phyloP scores from a whole-genome alignment of 352 stramenopile species.

The Phytophthora boehmeriae region DNA sequence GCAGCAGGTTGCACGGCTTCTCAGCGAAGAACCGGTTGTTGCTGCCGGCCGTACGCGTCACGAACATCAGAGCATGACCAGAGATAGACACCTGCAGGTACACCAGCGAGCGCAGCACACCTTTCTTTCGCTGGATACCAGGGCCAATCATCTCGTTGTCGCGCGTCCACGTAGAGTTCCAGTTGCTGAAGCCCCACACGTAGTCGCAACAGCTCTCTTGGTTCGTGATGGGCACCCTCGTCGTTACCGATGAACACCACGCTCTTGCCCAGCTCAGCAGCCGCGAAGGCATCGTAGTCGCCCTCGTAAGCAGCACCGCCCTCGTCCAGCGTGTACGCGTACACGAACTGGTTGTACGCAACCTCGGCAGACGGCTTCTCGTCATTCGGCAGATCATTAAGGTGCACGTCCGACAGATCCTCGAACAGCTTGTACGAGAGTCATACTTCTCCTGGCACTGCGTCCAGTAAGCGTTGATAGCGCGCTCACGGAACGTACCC shows the following conservation, averaged over 20 bases:
- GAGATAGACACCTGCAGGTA: conserved; percentile 82
- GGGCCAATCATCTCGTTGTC: conserved; percentile 68
- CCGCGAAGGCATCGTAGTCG: conserved; percentile 49
- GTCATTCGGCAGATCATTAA: conserved; percentile 50
- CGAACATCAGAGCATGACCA: conserved; percentile 76
- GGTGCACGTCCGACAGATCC: conserved; percentile 59
- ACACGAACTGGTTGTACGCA: conserved; percentile 64
- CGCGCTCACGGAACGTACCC: conserved; percentile 41
- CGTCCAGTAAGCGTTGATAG: conserved; percentile 49
- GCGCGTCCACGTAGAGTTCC: conserved; percentile 69
- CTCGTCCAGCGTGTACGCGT: conserved; percentile 55
- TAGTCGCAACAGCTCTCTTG: conserved; percentile 68
- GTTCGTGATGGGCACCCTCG: conserved; percentile 67
- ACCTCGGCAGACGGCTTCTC: conserved; percentile 44
- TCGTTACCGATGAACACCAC: conserved; percentile 65
- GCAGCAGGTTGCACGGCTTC: conserved; percentile 60
- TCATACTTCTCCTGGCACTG: conserved; percentile 57
- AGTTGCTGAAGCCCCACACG: conserved; percentile 73
- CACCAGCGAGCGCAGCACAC: conserved; percentile 65
- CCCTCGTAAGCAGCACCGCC: conserved; percentile 31
- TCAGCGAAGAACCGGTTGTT: conserved; percentile 83
- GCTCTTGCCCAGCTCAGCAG: conserved; percentile 52
- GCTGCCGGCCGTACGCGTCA: conserved; percentile 70
- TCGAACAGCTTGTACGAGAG: conserved; percentile 55
- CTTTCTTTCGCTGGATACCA: conserved; percentile 69